A percentile compares a stretch with the other conserved stretches of the same genome.
Evolutionary conservation across 2,329 filamentous ascomycete genomes (phyloP).

Genomic region (Colletotrichum zoysiae): DNA sequence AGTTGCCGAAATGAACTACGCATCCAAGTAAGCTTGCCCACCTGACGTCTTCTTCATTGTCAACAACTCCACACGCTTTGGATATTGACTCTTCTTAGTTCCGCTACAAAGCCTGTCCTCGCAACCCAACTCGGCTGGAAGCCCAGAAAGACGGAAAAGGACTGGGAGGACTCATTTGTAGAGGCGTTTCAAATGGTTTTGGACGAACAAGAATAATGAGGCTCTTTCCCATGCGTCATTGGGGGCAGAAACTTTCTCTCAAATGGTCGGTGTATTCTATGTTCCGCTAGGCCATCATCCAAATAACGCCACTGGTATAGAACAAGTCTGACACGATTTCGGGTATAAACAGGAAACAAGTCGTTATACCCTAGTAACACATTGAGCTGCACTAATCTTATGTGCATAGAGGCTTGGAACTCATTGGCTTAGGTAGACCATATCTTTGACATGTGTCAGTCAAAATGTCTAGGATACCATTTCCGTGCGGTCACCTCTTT

Average conservation of each 20-base stretch:
- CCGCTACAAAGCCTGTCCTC: conserved; percentile 45
- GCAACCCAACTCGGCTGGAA: conserved; percentile 50
- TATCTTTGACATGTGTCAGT: neutral
- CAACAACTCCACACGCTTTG: neutral
- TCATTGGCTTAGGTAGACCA: no score
- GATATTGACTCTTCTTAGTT: neutral
- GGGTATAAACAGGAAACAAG: no score
- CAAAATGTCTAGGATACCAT: neutral
- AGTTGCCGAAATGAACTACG: conserved; percentile 34
- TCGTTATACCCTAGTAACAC: neutral
- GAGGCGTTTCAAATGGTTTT: conserved; percentile 38
- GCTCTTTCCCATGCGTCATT: neutral
- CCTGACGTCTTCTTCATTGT: neutral
- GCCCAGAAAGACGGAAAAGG: conserved; percentile 48
- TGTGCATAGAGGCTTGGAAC: conserved; percentile 45
- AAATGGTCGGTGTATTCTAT: no score
- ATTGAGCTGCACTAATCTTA: conserved; percentile 14
- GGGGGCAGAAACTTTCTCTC: neutral
- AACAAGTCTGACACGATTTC: neutral
- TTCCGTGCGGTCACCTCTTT: no score
- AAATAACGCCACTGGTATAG: neutral
- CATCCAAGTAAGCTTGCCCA: conserved; percentile 5
- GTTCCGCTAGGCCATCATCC: neutral
- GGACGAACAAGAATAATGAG: neutral
- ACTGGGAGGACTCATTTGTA: conserved; percentile 45